These are phyloP conservation scores for Moricandia moricandioides DNA, from an alignment of 345 rosid species.

Conservation along the genomic window DNA sequence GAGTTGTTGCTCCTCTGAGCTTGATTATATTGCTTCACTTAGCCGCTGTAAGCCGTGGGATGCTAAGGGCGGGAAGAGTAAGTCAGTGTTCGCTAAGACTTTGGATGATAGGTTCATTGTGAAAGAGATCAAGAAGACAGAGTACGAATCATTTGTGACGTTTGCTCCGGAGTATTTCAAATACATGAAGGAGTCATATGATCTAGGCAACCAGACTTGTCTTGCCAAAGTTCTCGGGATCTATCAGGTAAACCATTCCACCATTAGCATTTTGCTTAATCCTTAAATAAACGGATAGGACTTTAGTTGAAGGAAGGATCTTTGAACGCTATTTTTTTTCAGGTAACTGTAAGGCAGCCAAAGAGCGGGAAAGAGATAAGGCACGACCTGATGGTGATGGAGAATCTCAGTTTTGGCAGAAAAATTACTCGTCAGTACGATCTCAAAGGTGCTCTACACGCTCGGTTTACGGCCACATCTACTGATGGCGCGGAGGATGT, in stretches of 20 bases:
- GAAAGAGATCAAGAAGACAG: constrained; percentile 93
- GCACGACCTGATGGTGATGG: constrained; percentile 96
- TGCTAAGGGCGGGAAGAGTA: constrained; percentile 99
- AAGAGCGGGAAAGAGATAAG: constrained; percentile 79
- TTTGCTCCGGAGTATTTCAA: constrained; percentile 81
- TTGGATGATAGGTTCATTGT: constrained; percentile 82
- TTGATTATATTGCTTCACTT: constrained; percentile 77
- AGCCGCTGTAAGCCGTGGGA: constrained; percentile 90
- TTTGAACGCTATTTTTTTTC: constrained; percentile 14
- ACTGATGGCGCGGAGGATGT: constrained; percentile 65
- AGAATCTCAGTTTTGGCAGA: constrained; percentile 78
- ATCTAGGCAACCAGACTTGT: constrained; percentile 80
- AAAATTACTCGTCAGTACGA: constrained; percentile 82
- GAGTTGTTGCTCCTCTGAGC: constrained; percentile 70
- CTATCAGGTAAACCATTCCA: constrained; percentile 59
- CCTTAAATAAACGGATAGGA: not conserved
- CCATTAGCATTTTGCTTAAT: not conserved
- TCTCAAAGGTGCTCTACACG: constrained; percentile 90
- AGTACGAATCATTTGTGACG: constrained; percentile 79
- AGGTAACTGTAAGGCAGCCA: constrained; percentile 76
- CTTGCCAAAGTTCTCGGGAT: constrained; percentile 96
- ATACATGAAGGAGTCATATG: constrained; percentile 73
- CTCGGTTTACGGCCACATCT: constrained; percentile 52
- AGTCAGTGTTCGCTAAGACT: constrained; percentile 80
- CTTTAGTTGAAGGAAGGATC: constrained; percentile 6